Base-by-base conservation (phyloP, 208 protist species). In the Trypanosoma melophagium region DNA sequence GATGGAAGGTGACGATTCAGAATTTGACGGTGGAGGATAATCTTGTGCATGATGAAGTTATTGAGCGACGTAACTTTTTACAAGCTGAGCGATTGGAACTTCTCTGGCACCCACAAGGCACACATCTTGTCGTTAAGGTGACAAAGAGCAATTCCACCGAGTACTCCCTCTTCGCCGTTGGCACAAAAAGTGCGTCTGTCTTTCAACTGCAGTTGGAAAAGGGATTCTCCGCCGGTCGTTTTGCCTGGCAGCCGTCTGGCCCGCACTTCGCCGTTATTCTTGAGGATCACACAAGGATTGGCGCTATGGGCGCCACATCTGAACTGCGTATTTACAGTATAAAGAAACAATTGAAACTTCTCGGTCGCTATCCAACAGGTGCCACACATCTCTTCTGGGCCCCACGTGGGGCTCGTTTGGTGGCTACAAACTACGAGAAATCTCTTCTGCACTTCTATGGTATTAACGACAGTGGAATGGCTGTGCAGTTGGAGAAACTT, bases 51-150 rank as follows among this genome's bases (percentile, higher is more conserved):
- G 83, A 90, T 79, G 80, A 87, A 64, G 60, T 86, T 24, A 82
- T 92, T 69, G 83, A 81, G 19, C 83, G 87, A 71, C 86, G 88
- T 52, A 92, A 92, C 78, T 94, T 94, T 65, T 70, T 90, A 44
- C 64, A 85, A 60, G 88, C 88, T 25, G 83, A 87, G 61, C 74
- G 69, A 21, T 71, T 96, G 8, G 83, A 96, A 51, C 86, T 96
- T 65, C 76, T 96, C 40, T 96, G 91, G 91, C 88, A 94, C 71
- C 91, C 91, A 22, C 80, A 84, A 25, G 91, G 91, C 45, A 93
- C 87, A 7, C 80, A 91, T 66, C 81, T 96, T 17, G 80, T 88
- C 28, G 80, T 93, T 24, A 93, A 93, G 79, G 83, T 92, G 35
- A 76, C 75, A 12, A 78, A 83, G 41, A 68, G 80, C 42, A 77